Evolutionary conservation across 305 asterid species (phyloP).

Genomic region (Fraxinus ornus): DNA sequence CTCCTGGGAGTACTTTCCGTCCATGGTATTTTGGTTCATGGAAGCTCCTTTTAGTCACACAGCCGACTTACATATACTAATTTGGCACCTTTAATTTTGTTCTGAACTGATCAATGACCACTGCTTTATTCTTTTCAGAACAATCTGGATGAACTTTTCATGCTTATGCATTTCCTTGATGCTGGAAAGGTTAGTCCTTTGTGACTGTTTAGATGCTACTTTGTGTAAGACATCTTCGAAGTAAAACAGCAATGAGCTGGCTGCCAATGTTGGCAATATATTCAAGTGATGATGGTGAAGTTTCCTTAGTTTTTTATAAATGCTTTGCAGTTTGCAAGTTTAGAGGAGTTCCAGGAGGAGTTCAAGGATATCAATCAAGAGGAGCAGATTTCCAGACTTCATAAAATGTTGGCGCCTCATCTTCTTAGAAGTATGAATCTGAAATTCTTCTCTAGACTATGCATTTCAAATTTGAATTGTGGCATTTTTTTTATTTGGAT

Average conservation of each 20-base stretch:
- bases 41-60: slow-evolving; percentile 15
- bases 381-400: slow-evolving; percentile 96
- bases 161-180: slow-evolving; percentile 99
- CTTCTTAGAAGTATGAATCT: slow-evolving; percentile 82
- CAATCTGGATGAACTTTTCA: slow-evolving; percentile 96
- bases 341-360: slow-evolving; percentile 97
- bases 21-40: slow-evolving; percentile 14
- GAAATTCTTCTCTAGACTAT: slow-evolving; percentile 27
- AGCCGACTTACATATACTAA: slow-evolving; percentile 6
- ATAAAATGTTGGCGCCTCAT: slow-evolving; percentile 96
- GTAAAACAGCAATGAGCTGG: slow-evolving; percentile 17
- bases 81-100: slow-evolving; percentile 17
- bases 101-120: slow-evolving; percentile 21
- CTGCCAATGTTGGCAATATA: not conserved
- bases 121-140: slow-evolving; percentile 61
- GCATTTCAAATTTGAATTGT: slow-evolving; percentile 15
- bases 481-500: not conserved
- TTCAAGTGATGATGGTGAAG: not conserved
- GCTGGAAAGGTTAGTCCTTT: slow-evolving; percentile 87
- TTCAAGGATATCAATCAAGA: slow-evolving; percentile 96
- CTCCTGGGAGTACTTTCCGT: slow-evolving; percentile 10
- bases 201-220: slow-evolving; percentile 14
- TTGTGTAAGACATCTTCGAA: slow-evolving; percentile 14
- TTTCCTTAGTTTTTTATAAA: slow-evolving; percentile 16
- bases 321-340: slow-evolving; percentile 74